Conservation (phyloP, 2,329 filamentous ascomycete species). For the Microsporum audouinii region DNA sequence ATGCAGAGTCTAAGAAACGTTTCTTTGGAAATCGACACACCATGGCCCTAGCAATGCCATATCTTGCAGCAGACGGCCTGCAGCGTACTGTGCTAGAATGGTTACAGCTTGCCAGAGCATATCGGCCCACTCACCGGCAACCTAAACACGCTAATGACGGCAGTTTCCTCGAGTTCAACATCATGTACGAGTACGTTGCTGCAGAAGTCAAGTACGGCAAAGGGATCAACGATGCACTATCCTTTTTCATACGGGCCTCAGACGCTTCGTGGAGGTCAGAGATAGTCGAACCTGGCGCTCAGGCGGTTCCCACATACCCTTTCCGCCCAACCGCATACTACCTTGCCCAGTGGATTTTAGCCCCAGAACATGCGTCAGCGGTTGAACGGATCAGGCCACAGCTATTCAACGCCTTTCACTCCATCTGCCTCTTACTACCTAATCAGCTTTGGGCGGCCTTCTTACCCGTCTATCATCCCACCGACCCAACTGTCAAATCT, state of each 20-base stretch:
- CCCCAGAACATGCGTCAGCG: conserved; percentile 16
- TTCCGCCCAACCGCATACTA: conserved; percentile 20
- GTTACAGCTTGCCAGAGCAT: conserved; percentile 24
- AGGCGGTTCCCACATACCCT: conserved; percentile 2
- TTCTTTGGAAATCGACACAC: conserved; percentile 23
- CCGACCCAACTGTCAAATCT: conserved; percentile 22
- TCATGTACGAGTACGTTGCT: conserved; percentile 24
- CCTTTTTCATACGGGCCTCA: conserved; percentile 22
- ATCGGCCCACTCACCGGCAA: conserved; percentile 16
- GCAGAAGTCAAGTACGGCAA: conserved; percentile 28
- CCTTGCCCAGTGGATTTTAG: conserved; percentile 20
- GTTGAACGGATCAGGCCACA: conserved; percentile 19
- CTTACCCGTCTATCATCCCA: conserved; percentile 30
- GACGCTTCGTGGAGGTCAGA: neutral
- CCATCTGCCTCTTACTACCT: conserved; percentile 3
- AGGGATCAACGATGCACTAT: conserved; percentile 24
- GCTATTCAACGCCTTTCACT: conserved; percentile 26
- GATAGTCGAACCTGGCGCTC: neutral
- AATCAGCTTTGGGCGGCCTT: conserved; percentile 20
- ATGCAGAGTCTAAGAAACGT: conserved; percentile 19
- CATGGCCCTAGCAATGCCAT: conserved; percentile 25
- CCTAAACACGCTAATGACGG: conserved; percentile 3
- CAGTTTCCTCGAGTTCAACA: conserved; percentile 13
- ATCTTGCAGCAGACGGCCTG: conserved; percentile 30
- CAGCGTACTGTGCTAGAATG: conserved; percentile 27